Base-by-base conservation (phyloP, 352 stramenopile genomes). In the Pythium rishiriense region DNA sequence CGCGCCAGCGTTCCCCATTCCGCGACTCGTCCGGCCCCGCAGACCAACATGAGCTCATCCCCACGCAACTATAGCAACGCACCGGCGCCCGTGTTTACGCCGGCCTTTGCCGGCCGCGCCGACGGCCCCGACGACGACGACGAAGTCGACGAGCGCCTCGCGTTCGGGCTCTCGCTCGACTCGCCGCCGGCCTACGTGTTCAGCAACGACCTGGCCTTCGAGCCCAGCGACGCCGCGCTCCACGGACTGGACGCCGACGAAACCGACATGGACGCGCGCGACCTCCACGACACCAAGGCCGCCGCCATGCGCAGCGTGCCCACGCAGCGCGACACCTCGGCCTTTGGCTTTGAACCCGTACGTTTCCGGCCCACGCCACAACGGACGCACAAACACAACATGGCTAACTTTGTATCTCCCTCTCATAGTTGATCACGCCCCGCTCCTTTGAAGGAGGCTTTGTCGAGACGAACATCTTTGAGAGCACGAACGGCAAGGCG, bases 121-220 rank as follows among this genome's bases (percentile, higher is more conserved):
- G 33, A 57, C 31, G 60, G 33, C 21, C n/a, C 49, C 6, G 53
- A 69, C 35, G 31, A 64, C 54, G 52, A 64, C 26, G 64, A 70
- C 22, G 15, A 68, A 31, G 58, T 65, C 19, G 53, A 69, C 26
- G 41, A 65, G 31, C 64, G 58, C 45, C 45, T 68, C 39, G 51
- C 42, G 56, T 74, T 69, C 42, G 58, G 65, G 24, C 62, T 71
- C 50, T 69, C 67, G 58, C 68, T 78, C 64, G 69, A 73, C 39
- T 68, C 71, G 12, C 72, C 71, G 5, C 56, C 53, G 14, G 62
- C 51, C 15, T 69, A 61, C n/a, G 70, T 72, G 56, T 78, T 75
- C 60, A 66, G 62, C 56, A 72, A 75, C 51, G 68, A 78, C 55
- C 47, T 69, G 17, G 62, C 54, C 4, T 69, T 67, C 31, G 48